These are phyloP conservation scores for Hyphodiscus sp. DNA, from an alignment of 2,329 filamentous ascomycete species.

Conservation along the genomic window DNA sequence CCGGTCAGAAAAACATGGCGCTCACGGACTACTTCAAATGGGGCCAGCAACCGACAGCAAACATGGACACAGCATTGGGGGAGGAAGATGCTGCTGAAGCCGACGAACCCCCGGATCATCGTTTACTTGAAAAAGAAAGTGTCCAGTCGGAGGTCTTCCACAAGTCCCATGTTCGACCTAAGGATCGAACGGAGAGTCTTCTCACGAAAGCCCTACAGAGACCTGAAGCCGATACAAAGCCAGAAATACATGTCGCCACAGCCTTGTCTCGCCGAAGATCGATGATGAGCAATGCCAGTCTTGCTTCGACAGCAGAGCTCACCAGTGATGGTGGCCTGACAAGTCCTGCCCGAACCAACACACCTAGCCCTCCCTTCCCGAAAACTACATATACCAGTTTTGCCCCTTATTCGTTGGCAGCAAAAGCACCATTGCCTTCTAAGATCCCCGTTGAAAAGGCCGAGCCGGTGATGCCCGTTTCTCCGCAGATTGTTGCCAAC, in stretches of 20 bases:
- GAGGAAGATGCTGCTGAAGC: conserved; percentile 68
- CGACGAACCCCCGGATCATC: conserved; percentile 78
- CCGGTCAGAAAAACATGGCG: conserved; percentile 21
- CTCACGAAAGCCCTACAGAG: conserved; percentile 77
- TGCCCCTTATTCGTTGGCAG: conserved; percentile 22
- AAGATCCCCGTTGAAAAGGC: conserved; percentile 8
- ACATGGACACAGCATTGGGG: conserved; percentile 34
- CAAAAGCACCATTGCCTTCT: conserved; percentile 13
- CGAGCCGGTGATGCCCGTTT: conserved; percentile 6
- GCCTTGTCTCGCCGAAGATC: conserved; percentile 36
- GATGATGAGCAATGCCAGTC: conserved; percentile 74
- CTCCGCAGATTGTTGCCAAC: conserved; percentile 8
- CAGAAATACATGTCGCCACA: conserved; percentile 34
- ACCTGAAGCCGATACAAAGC: conserved; percentile 42
- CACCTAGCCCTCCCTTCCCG: conserved; percentile 79
- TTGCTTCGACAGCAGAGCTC: conserved; percentile 79
- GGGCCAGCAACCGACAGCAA: conserved; percentile 35
- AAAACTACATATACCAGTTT: conserved; percentile 43
- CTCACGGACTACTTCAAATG: conserved; percentile 37
- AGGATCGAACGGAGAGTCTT: conserved; percentile 67
- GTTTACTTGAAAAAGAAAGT: conserved; percentile 10
- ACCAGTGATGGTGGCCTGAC: conserved; percentile 93
- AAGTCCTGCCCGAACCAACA: conserved; percentile 80
- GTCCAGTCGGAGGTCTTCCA: conserved; percentile 17
- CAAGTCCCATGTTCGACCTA: conserved; percentile 36